These are phyloP conservation scores for Boletus subparvulus DNA, from an alignment of 768 basidiomycete species.

Conservation along the genomic window DNA sequence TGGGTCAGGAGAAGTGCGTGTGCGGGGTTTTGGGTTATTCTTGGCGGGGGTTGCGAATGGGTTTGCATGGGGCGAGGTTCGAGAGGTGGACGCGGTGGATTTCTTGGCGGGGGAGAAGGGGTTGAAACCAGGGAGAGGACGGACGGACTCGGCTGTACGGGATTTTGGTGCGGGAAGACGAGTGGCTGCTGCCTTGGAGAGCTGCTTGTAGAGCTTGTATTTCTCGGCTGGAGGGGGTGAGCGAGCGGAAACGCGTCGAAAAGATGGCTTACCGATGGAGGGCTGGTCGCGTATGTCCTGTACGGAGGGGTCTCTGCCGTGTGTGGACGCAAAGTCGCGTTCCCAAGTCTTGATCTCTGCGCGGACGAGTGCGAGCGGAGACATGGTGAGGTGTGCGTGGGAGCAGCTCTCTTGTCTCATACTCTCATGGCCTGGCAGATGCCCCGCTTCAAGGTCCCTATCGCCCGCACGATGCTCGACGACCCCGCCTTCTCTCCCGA, in stretches of 20 bases:
- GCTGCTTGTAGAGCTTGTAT: slow-evolving; percentile 79
- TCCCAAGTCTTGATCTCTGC: slow-evolving; percentile 81
- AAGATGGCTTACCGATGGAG: slow-evolving; percentile 53
- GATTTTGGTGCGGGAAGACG: slow-evolving; percentile 43
- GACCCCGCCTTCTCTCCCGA: slow-evolving; percentile 62
- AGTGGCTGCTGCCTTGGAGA: slow-evolving; percentile 48
- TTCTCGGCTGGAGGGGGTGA: slow-evolving; percentile 54
- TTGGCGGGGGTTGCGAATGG: slow-evolving; percentile 47
- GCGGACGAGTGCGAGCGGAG: slow-evolving; percentile 40
- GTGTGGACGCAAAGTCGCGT: slow-evolving; percentile 54
- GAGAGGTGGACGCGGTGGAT: slow-evolving; percentile 3
- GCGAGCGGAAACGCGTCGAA: not conserved
- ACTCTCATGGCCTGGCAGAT: too few species aligned
- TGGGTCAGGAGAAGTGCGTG: slow-evolving; percentile 38
- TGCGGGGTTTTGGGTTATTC: slow-evolving; percentile 29
- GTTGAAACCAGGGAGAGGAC: slow-evolving; percentile 59
- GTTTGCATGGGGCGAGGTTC: slow-evolving; percentile 31
- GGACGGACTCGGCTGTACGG: slow-evolving; percentile 51
- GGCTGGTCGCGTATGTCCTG: slow-evolving; percentile 69
- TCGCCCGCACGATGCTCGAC: slow-evolving; percentile 34
- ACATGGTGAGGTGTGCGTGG: slow-evolving; percentile 3
- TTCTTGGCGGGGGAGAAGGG: slow-evolving; percentile 81
- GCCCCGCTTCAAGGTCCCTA: not conserved
- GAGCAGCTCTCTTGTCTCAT: not conserved
- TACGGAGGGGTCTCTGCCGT: slow-evolving; percentile 61